Evolutionary conservation across 1,284 basidiomycete species (phyloP).

Genomic region (Anthracocystis walkeri): DNA sequence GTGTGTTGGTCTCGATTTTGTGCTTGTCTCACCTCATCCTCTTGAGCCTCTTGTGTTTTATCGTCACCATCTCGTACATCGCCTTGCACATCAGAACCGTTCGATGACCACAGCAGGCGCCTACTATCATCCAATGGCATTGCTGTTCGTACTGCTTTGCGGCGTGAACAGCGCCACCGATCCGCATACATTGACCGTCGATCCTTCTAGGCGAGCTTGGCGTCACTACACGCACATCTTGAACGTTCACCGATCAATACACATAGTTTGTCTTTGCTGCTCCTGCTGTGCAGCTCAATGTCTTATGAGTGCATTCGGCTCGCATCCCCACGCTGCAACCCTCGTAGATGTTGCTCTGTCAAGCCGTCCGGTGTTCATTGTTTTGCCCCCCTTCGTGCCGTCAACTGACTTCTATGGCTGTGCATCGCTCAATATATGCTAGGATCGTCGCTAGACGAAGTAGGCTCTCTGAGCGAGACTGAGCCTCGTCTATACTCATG

Average conservation of each 20-base stretch:
- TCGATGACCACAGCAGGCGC: neutral
- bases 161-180: neutral
- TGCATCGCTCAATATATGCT: neutral
- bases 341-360: conserved; percentile 13
- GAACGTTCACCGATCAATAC: neutral
- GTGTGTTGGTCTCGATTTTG: neutral
- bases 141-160: too few relatives aligned
- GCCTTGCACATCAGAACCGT: neutral
- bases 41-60: neutral
- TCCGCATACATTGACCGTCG: conserved; percentile 1
- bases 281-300: neutral
- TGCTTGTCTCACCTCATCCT: neutral
- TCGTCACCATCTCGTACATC: neutral
- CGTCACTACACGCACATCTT: conserved; percentile 1
- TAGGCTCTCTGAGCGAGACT: neutral
- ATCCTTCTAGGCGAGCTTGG: conserved; percentile 4
- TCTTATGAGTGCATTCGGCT: neutral
- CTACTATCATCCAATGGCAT: neutral
- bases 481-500: neutral
- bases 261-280: neutral
- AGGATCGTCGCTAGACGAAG: neutral
- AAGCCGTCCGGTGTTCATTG: conserved; percentile 1
- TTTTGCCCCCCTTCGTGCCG: neutral
- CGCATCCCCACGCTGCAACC: neutral
- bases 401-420: neutral